Base-by-base conservation (phyloP, 2,329 filamentous ascomycete genomes). In the Pseudocercospora macadamiae region DNA sequence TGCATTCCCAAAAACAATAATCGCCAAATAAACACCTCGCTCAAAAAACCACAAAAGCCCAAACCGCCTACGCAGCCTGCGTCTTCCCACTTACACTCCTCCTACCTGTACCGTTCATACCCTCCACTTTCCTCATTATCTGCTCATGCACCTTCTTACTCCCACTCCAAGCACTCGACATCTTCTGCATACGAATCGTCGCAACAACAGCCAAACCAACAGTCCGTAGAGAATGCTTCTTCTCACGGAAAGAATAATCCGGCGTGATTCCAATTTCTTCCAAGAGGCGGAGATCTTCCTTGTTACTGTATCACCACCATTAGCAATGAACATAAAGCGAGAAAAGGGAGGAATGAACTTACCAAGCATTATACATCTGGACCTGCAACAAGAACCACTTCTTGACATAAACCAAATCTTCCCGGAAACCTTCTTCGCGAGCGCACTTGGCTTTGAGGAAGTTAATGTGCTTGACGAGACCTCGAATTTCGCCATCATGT, bases 321-420 rank as follows among this genome's bases (percentile, higher is more conserved):
- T n/a, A n/a, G n/a, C n/a, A n/a, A n/a, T n/a, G n/a, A n/a, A n/a
- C n/a, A n/a, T n/a, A n/a, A n/a, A n/a, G n/a, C n/a, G n/a, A 34
- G n/a, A 9, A 21, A 28, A 18, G 34, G 28, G 16, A 48, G n/a
- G n/a, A 42, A 25, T 39, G 1, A 26, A 88, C 90, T 67, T 87
- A 97, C 93, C 93, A 97, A 78, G 91, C 88, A 70, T 91, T 89
- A 68, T 91, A 92, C 69, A 96, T 86, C 67, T 92, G 86, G 54
- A 96, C 85, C 75, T 91, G 87, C 73, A 91, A 81, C 68, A 87
- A 76, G 76, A 97, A 85, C 74, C 91, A 93, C 66, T 84, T 86
- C 82, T 99, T 99, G 64, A 91, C 91, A 77, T 89, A 96, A 7
- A 89, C 90, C 28, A 93, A 84, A 69, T 93, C 90, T 63, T 84